phyloP scores from a whole-genome alignment of 2,329 filamentous ascomycete species.

The Tolypocladium amazonense region DNA sequence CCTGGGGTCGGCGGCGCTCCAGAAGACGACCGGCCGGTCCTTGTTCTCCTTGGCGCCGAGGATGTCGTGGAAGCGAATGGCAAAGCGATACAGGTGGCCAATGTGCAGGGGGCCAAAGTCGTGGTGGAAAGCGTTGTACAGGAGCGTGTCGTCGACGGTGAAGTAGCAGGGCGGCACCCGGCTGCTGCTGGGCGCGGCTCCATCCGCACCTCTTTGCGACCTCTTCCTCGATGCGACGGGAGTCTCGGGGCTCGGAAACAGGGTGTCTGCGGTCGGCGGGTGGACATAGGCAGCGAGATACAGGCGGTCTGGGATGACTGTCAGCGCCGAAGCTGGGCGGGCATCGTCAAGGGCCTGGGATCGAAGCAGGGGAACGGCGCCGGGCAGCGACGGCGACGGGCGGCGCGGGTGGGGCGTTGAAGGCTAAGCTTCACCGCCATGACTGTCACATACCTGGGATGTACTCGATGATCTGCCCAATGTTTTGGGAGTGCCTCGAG shows the following conservation, averaged over 20 bases:
- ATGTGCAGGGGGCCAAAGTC: conserved; percentile 98
- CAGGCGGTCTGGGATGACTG: conserved; percentile 60
- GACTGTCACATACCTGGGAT: conserved; percentile 63
- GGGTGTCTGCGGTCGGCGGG: conserved; percentile 67
- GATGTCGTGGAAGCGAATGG: conserved; percentile 90
- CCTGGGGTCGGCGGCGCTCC: conserved; percentile 82
- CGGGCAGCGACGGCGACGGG: not conserved
- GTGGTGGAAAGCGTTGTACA: conserved; percentile 98
- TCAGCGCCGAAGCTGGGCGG: conserved; percentile 8
- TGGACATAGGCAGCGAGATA: conserved; percentile 90
- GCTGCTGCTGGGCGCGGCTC: conserved; percentile 29
- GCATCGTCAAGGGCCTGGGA: not conserved
- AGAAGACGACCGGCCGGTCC: conserved; percentile 86
- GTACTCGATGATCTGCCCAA: conserved; percentile 90
- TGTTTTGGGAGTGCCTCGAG: conserved; percentile 41
- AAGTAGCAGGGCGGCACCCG: conserved; percentile 74
- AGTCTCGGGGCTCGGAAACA: conserved; percentile 81
- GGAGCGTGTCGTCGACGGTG: conserved; percentile 79
- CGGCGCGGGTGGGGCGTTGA: not conserved
- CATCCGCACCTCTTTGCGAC: conserved; percentile 48
- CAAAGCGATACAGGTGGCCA: conserved; percentile 92
- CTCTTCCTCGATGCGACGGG: conserved; percentile 29
- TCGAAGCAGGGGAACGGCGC: not conserved
- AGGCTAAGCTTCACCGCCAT: not conserved
- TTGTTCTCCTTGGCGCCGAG: conserved; percentile 85